Percentiles rank a stretch among this genome's conserved stretches.
Conservation (phyloP, 345 rosid species). For the Viola odorata region DNA sequence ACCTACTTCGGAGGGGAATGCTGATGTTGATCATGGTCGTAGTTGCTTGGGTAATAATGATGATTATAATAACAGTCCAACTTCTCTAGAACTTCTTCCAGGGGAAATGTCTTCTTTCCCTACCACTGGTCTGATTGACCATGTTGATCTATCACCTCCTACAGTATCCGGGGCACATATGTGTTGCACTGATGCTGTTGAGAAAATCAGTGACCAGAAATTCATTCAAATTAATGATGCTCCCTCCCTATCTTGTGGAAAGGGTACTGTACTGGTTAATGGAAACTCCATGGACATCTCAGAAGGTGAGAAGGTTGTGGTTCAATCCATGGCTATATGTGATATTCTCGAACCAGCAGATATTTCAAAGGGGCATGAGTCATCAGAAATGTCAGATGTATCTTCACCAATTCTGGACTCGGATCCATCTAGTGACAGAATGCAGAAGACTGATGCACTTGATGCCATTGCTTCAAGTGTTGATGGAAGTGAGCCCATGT, state of each 20-base stretch:
- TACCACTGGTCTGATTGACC: constrained; percentile 23
- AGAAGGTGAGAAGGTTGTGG: constrained; percentile 22
- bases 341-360: constrained; percentile 33
- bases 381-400: constrained; percentile 15
- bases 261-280: constrained; percentile 19
- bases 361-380: constrained; percentile 23
- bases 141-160: constrained; percentile 28
- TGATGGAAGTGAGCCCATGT: constrained; percentile 81
- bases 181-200: constrained; percentile 23
- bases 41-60: constrained; percentile 23
- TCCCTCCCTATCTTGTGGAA: constrained; percentile 24
- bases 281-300: constrained; percentile 18
- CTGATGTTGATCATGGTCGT: constrained; percentile 19
- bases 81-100: constrained; percentile 19
- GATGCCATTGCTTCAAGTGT: constrained; percentile 47
- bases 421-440: constrained; percentile 46
- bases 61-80: constrained; percentile 14
- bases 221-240: constrained; percentile 26
- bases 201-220: constrained; percentile 26
- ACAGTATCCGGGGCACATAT: constrained; percentile 22
- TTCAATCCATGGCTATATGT: constrained; percentile 15
- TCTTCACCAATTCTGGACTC: constrained; percentile 36
- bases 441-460: constrained; percentile 41
- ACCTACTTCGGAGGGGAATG: constrained; percentile 19
- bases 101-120: constrained; percentile 25